These are phyloP conservation scores for Catunica adiposa DNA, from an alignment of 2,329 filamentous ascomycete species.

Conservation along the genomic window DNA sequence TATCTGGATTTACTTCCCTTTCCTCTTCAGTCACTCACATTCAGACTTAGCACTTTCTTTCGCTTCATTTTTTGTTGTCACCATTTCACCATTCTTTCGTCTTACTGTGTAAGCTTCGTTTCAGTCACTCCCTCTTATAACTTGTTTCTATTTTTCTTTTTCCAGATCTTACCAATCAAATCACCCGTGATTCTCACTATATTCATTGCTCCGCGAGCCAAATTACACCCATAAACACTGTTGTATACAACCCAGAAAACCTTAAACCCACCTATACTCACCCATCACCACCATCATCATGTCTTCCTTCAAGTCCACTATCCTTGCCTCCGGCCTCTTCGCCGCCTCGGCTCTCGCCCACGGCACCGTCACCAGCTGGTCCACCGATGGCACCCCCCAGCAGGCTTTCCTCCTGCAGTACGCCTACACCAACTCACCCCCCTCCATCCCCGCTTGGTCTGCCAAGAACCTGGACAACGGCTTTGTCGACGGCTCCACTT, in stretches of 20 bases:
- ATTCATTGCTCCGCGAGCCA: slow-evolving; percentile 1
- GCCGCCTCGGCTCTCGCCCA: slow-evolving; percentile 4
- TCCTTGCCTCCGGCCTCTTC: slow-evolving; percentile 6
- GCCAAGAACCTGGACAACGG: slow-evolving; percentile 31
- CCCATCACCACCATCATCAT: not conserved
- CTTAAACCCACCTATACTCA: not conserved
- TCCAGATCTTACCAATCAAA: not conserved
- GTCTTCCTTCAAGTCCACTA: slow-evolving; percentile 10
- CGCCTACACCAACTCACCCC: slow-evolving; percentile 16
- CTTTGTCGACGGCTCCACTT: slow-evolving; percentile 29
- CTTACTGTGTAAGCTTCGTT: slow-evolving; percentile 11
- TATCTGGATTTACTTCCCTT: slow-evolving; percentile 1
- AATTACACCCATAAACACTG: not conserved
- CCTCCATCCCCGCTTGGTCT: slow-evolving; percentile 24
- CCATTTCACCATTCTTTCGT: not conserved
- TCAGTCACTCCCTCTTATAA: not conserved
- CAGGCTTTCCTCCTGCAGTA: slow-evolving; percentile 17
- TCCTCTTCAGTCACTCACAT: slow-evolving; percentile 4
- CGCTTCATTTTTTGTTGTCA: slow-evolving; percentile 1
- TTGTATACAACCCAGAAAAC: not conserved
- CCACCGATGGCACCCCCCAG: slow-evolving; percentile 15
- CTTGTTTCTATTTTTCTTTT: not conserved
- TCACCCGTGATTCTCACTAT: slow-evolving; percentile 1
- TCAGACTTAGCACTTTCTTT: slow-evolving; percentile 5
- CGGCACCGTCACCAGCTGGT: slow-evolving; percentile 11